Conservation (phyloP, 805 yeast species). For the Saturnispora diversa region DNA sequence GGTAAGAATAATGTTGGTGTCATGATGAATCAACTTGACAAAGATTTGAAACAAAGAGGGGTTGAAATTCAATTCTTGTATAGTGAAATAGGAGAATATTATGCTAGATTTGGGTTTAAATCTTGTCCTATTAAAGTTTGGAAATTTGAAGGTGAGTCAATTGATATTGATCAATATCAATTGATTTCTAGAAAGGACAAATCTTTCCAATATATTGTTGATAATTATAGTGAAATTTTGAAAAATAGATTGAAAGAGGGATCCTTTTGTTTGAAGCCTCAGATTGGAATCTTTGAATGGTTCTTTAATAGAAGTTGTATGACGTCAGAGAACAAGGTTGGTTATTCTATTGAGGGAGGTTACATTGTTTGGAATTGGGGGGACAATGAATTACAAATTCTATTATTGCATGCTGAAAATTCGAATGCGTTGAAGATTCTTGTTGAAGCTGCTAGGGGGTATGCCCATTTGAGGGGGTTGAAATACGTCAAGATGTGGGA, state of each 20-base stretch:
- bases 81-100: conserved; percentile 67
- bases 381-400: background rate
- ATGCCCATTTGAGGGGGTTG: conserved; percentile 9
- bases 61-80: conserved; percentile 41
- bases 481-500: conserved; percentile 12
- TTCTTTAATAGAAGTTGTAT: conserved; percentile 36
- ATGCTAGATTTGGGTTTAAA: conserved; percentile 53
- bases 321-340: no score
- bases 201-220: no score
- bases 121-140: conserved; percentile 19
- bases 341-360: no score
- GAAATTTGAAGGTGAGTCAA: conserved; percentile 7
- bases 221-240: no score
- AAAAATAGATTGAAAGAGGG: background rate
- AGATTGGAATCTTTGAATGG: conserved; percentile 32
- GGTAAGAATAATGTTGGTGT: conserved; percentile 47
- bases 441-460: background rate
- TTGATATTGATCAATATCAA: conserved; percentile 2
- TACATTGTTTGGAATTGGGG: no score
- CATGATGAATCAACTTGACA: conserved; percentile 36
- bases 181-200: no score
- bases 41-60: conserved; percentile 21
- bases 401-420: background rate
- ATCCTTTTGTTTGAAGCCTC: conserved; percentile 31
- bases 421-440: background rate